Evolutionary conservation across 179 eudicot species (phyloP).

Genomic region (Vitellaria paradoxa): DNA sequence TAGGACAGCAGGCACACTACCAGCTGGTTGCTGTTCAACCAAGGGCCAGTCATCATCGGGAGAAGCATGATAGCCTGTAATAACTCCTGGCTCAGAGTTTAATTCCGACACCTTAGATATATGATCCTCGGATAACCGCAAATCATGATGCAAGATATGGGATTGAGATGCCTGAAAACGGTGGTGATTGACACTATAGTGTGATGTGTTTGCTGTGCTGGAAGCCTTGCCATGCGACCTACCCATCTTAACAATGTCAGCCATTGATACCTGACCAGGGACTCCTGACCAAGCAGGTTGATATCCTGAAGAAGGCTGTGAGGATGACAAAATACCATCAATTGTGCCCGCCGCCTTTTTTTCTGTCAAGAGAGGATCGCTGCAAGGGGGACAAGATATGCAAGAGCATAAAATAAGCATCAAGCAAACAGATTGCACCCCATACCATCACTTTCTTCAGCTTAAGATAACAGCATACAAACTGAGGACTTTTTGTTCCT

Average conservation of each 20-base stretch:
- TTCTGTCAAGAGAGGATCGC: constrained; percentile 50
- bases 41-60: constrained; percentile 73
- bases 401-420: constrained; percentile 14
- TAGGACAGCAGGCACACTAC: constrained; percentile 30
- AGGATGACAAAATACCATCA: constrained; percentile 42
- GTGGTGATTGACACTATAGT: constrained; percentile 33
- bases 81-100: constrained; percentile 27
- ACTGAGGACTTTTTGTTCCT: too few species aligned
- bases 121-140: constrained; percentile 40
- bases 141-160: constrained; percentile 32
- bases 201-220: constrained; percentile 36
- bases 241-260: constrained; percentile 99
- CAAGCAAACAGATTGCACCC: constrained; percentile 4
- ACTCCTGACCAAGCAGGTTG: constrained; percentile 75
- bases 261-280: constrained; percentile 89
- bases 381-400: constrained; percentile 32
- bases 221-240: constrained; percentile 64
- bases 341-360: constrained; percentile 35
- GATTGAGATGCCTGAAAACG: constrained; percentile 36
- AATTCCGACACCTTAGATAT: constrained; percentile 37
- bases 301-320: constrained; percentile 57
- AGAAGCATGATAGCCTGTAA: constrained; percentile 34
- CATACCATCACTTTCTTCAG: too few species aligned
- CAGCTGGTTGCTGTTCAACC: constrained; percentile 60
- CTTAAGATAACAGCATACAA: too few species aligned